Evolutionary conservation across 1,284 basidiomycete genomes (phyloP).

Genomic region (Cystobasidiaceae sp.): DNA sequence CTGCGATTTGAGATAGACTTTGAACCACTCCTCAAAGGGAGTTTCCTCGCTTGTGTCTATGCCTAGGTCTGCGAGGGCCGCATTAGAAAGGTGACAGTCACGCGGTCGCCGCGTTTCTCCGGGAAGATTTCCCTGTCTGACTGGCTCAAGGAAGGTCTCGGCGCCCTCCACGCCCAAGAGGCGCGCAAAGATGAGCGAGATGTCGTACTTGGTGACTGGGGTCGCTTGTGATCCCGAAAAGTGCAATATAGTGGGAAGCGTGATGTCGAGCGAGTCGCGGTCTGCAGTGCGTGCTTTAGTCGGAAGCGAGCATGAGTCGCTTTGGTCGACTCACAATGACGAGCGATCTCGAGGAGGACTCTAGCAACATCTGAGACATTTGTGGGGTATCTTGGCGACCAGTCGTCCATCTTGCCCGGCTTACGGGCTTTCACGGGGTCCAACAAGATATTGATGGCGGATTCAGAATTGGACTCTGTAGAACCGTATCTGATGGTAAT

Average conservation of each 20-base stretch:
- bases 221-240: constrained; percentile 60
- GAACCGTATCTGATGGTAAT: constrained; percentile 63
- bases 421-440: constrained; percentile 56
- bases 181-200: constrained; percentile 66
- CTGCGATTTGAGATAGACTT: neutral
- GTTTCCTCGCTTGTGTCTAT: constrained; percentile 31
- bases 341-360: constrained; percentile 59
- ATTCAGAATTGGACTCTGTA: constrained; percentile 65
- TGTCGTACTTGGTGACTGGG: constrained; percentile 77
- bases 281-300: neutral
- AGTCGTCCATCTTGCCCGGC: constrained; percentile 84
- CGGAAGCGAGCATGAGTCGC: neutral
- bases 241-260: constrained; percentile 63
- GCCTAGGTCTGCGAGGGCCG: constrained; percentile 34
- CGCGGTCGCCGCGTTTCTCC: constrained; percentile 63
- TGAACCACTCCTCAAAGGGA: constrained; percentile 24
- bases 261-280: constrained; percentile 32
- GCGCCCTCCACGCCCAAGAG: constrained; percentile 55
- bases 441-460: constrained; percentile 69
- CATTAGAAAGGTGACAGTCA: constrained; percentile 58
- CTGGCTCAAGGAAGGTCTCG: constrained; percentile 57
- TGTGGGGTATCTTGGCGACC: constrained; percentile 72
- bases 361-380: constrained; percentile 52
- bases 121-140: constrained; percentile 57
- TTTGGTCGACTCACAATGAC: constrained; percentile 48